Percentiles rank a stretch among this genome's conserved stretches.
Evolutionary conservation across 2,329 filamentous ascomycete genomes (phyloP).

Genomic region (Cladophialophora chaetospira): DNA sequence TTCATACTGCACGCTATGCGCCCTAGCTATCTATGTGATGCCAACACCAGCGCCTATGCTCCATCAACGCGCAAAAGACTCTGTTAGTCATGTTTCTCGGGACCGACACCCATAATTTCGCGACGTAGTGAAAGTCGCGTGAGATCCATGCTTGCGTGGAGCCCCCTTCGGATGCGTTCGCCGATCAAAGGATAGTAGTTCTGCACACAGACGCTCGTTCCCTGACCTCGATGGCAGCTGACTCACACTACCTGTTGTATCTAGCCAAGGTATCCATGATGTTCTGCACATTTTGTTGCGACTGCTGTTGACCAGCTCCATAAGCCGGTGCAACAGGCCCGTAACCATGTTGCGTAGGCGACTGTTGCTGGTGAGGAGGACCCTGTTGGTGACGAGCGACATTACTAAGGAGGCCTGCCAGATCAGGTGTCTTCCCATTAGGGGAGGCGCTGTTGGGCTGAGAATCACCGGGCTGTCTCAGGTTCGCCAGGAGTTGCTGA

Average conservation of each 20-base stretch:
- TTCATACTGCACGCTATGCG: too few relatives aligned
- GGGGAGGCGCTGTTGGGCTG: constrained; percentile 35
- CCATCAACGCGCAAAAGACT: too few relatives aligned
- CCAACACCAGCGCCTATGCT: too few relatives aligned
- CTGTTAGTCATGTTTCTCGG: too few relatives aligned
- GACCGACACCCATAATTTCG: too few relatives aligned
- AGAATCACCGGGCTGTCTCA: constrained; percentile 29
- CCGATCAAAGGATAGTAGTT: too few relatives aligned
- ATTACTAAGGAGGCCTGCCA: constrained; percentile 45
- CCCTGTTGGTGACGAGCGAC: constrained; percentile 40
- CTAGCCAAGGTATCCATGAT: constrained; percentile 51
- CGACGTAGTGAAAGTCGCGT: too few relatives aligned
- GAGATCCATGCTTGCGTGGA: too few relatives aligned
- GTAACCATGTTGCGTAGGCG: constrained; percentile 27
- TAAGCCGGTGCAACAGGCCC: constrained; percentile 20
- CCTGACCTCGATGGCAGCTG: too few relatives aligned
- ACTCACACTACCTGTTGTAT: constrained; percentile 45
- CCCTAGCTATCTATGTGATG: too few relatives aligned
- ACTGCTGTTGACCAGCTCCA: constrained; percentile 37
- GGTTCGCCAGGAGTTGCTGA: constrained; percentile 33
- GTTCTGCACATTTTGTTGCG: constrained; percentile 48
- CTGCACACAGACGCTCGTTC: too few relatives aligned
- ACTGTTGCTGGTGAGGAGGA: constrained; percentile 18
- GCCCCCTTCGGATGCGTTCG: too few relatives aligned
- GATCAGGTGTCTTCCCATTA: constrained; percentile 40